Evolutionary conservation across 139 green algal species (phyloP).

Genomic region (Axilococcus clingmanii): DNA sequence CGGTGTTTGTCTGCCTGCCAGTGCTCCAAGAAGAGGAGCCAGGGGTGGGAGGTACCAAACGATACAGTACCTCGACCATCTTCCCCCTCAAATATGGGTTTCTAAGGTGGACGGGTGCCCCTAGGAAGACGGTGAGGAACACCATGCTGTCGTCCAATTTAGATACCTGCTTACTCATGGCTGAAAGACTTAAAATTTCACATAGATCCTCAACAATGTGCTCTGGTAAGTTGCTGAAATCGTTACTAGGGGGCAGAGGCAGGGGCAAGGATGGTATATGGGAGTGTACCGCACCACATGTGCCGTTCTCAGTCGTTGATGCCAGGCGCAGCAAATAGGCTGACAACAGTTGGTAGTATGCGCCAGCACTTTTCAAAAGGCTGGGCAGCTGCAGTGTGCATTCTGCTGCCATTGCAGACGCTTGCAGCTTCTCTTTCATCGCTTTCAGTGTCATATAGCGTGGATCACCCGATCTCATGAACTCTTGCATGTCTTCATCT

Average conservation of each 20-base stretch:
- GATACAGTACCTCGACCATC: constrained; percentile 68
- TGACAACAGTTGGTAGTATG: constrained; percentile 53
- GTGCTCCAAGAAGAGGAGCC: not conserved
- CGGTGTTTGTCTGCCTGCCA: not conserved
- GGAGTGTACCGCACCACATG: too few relatives aligned
- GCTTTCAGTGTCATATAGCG: too few relatives aligned
- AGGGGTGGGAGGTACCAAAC: constrained; percentile 15
- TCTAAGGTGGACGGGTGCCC: constrained; percentile 50
- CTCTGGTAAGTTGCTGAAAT: constrained; percentile 62
- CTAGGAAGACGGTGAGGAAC: constrained; percentile 59
- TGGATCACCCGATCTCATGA: too few relatives aligned
- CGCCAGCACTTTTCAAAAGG: too few relatives aligned
- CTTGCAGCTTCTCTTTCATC: too few relatives aligned
- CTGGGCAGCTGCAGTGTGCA: too few relatives aligned
- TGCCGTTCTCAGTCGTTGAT: constrained; percentile 3
- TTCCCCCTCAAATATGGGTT: constrained; percentile 79
- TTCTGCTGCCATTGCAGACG: too few relatives aligned
- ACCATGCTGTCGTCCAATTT: constrained; percentile 55
- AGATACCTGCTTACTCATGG: constrained; percentile 11
- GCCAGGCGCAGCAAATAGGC: constrained; percentile 63
- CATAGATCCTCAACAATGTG: constrained; percentile 83
- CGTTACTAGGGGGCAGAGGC: constrained; percentile 33
- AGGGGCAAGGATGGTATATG: constrained; percentile 55
- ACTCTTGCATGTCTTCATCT: too few relatives aligned
- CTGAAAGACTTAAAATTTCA: constrained; percentile 52